Evolutionary conservation across 805 yeast genomes (phyloP).

Genomic region (Hanseniaspora pseudoguilliermondii): DNA sequence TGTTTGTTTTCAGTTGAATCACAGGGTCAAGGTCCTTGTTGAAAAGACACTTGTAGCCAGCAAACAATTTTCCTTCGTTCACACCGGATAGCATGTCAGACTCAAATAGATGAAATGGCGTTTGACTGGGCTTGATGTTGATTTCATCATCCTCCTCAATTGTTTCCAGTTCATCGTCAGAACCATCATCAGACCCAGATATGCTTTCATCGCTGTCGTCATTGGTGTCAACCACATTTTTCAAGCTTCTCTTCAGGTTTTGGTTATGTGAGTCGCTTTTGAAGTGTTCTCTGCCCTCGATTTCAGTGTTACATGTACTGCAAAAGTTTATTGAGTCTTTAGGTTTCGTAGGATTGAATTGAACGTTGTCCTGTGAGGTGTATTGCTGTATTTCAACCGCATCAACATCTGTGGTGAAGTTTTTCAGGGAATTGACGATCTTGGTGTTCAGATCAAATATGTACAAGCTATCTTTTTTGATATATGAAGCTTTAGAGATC

Average conservation of each 20-base stretch:
- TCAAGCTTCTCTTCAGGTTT: constrained; percentile 43
- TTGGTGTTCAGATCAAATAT: constrained; percentile 34
- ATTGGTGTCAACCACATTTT: constrained; percentile 31
- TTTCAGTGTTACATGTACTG: constrained; percentile 20
- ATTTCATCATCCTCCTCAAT: constrained; percentile 30
- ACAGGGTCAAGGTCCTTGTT: constrained; percentile 39
- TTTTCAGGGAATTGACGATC: constrained; percentile 35
- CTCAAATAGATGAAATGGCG: constrained; percentile 53
- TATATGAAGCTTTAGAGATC: neutral
- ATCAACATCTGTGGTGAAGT: constrained; percentile 46
- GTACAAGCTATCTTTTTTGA: constrained; percentile 33
- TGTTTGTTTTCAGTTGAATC: constrained; percentile 26
- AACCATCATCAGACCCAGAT: constrained; percentile 41
- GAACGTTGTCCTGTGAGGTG: constrained; percentile 1
- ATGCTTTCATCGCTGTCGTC: constrained; percentile 43
- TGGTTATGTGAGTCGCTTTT: constrained; percentile 46
- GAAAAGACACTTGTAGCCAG: constrained; percentile 55
- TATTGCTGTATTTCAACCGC: constrained; percentile 23
- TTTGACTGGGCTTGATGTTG: constrained; percentile 43
- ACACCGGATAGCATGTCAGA: constrained; percentile 33
- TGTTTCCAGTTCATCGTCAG: constrained; percentile 18
- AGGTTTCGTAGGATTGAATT: constrained; percentile 9
- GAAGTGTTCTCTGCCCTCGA: constrained; percentile 34
- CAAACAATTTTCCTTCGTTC: constrained; percentile 36
- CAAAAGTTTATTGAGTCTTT: constrained; percentile 15